These are phyloP conservation scores for Chenopodium album DNA, from an alignment of 148 eudicot genomes.

Conservation along the genomic window DNA sequence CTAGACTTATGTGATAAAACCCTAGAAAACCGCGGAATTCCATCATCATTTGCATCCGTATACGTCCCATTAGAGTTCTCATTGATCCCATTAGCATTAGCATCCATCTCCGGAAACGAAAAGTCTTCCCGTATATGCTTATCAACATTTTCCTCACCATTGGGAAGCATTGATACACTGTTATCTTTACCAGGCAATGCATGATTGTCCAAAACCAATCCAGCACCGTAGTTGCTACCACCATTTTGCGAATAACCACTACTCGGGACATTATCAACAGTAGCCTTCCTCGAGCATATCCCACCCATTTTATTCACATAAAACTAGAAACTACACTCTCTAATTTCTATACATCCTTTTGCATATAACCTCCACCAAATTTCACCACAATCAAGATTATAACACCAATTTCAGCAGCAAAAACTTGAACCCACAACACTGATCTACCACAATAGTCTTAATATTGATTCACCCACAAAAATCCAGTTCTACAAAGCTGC, in stretches of 20 bases:
- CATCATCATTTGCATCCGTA: slow-evolving; percentile 61
- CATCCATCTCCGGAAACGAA: slow-evolving; percentile 57
- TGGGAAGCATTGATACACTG: slow-evolving; percentile 24
- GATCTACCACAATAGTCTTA: slow-evolving; percentile 13
- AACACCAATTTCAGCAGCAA: slow-evolving; percentile 16
- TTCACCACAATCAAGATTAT: not conserved
- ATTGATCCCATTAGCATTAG: slow-evolving; percentile 28
- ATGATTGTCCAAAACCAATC: slow-evolving; percentile 45
- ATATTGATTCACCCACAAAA: slow-evolving; percentile 4
- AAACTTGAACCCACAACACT: slow-evolving; percentile 21
- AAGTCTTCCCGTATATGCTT: slow-evolving; percentile 55
- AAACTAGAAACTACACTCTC: slow-evolving; percentile 26
- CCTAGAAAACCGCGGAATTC: slow-evolving; percentile 78
- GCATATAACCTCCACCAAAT: not conserved
- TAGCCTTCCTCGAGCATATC: slow-evolving; percentile 78
- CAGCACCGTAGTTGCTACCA: slow-evolving; percentile 40
- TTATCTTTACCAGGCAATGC: slow-evolving; percentile 34
- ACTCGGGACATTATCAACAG: slow-evolving; percentile 55
- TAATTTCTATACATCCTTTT: slow-evolving; percentile 30
- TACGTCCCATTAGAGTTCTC: slow-evolving; percentile 27
- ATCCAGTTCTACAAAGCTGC: slow-evolving; percentile 31
- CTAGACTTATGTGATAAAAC: slow-evolving; percentile 63
- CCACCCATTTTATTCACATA: slow-evolving; percentile 68
- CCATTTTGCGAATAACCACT: slow-evolving; percentile 59
- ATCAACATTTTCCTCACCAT: slow-evolving; percentile 36